Conservation (phyloP, 805 yeast genomes). For the Zygotorulaspora florentina region DNA sequence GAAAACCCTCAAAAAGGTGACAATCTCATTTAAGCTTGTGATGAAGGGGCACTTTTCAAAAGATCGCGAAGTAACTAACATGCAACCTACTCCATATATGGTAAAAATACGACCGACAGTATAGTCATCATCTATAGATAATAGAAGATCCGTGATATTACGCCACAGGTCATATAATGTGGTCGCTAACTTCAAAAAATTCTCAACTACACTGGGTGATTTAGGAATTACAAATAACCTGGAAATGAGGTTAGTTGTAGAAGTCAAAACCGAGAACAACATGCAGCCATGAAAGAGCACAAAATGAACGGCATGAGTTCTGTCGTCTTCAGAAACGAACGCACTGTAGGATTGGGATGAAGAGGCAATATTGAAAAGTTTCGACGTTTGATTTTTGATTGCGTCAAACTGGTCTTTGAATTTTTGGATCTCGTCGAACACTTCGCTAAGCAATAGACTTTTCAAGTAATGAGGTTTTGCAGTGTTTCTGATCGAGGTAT, state of each 20-base stretch:
- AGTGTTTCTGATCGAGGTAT: conserved; percentile 26
- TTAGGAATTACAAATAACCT: conserved; percentile 18
- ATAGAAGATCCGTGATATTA: conserved; percentile 10
- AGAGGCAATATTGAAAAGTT: conserved; percentile 18
- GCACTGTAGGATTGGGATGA: conserved; percentile 1
- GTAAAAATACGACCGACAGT: conserved; percentile 16
- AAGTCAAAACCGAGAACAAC: conserved; percentile 12
- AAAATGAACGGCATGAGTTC: conserved; percentile 13
- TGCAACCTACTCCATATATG: conserved; percentile 10
- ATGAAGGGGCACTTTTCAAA: conserved; percentile 7
- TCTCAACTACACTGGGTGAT: conserved; percentile 6
- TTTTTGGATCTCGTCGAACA: conserved; percentile 16
- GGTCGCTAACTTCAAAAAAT: conserved; percentile 1
- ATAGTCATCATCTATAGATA: conserved; percentile 16
- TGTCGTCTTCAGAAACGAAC: conserved; percentile 11
- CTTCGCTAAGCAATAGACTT: conserved; percentile 17
- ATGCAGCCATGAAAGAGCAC: conserved; percentile 17
- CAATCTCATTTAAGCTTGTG: conserved; percentile 12
- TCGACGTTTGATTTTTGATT: conserved; percentile 22
- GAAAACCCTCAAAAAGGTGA: conserved; percentile 12
- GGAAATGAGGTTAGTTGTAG: conserved; percentile 22
- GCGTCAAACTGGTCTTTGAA: conserved; percentile 18
- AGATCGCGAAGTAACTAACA: conserved; percentile 12
- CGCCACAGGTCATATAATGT: conserved; percentile 14
- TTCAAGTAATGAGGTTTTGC: conserved; percentile 22